Base-by-base conservation (phyloP, 2,329 filamentous ascomycete genomes). In the Beauveria brongniartii region DNA sequence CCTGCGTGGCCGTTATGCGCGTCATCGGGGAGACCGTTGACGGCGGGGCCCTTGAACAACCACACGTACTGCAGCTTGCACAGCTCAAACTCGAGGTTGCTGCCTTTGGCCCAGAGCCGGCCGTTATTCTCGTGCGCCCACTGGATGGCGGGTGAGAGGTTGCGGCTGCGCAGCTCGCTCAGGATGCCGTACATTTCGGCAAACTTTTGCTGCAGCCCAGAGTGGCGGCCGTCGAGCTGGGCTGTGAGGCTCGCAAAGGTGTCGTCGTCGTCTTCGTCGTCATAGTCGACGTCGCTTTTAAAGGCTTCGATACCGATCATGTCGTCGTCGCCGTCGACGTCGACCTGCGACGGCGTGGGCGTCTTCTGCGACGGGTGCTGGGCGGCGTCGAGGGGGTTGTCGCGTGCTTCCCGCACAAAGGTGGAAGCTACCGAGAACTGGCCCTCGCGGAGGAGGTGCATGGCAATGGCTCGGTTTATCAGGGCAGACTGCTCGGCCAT, bases 401-500 rank as follows among this genome's bases (percentile, higher is more conserved):
- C 72, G 62, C 77, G 74, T 18, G 78, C 84, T 77, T 97, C 94
- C 16, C 82, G 78, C 54, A 96, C 84, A 67, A 99, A 97, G 1
- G 87, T 91, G 18, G 87, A 86, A 14, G 93, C 93, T 2, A 96
- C 92, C 24, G 81, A 82, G 73, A 99, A 99, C 70, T 96, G 90
- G 54, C 94, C 94, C 75, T 97, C 93, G 46, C 94, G 90, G 44
- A 99, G 82, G 24, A 99, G 82, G 71, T 99, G 94, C 92, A 97
- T 97, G 10, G 90, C 90, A 67, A 99, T 95, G 7, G 94, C 93
- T 61, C 92, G 86, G 75, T 97, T 95, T 70, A 97, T 91, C 14
- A 97, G 80, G 18, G 82, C 79, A 4, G 89, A 82, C 65, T 95
- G 86, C 22, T 87, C 83, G 1, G 85, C 86, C 73, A 97, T 85